Conservation (phyloP, 2,329 filamentous ascomycete species). For the Neonectria ditissima region DNA sequence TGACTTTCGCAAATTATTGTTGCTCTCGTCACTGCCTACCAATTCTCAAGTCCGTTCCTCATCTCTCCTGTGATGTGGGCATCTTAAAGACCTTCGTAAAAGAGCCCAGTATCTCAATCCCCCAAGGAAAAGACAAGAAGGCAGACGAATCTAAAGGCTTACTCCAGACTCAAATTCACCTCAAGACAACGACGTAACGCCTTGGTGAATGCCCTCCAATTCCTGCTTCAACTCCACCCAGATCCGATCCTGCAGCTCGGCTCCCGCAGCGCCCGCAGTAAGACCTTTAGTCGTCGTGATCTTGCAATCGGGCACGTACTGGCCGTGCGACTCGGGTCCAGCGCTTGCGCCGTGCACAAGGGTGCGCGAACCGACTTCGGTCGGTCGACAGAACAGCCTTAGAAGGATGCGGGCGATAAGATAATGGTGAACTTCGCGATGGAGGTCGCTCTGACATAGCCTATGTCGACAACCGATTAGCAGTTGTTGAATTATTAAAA, state of each 20-base stretch:
- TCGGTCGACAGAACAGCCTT: slow-evolving; percentile 51
- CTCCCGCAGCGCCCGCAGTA: background rate
- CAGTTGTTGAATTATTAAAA: background rate
- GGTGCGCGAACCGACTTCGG: slow-evolving; percentile 61
- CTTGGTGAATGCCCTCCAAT: slow-evolving; percentile 3
- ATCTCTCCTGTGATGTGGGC: background rate
- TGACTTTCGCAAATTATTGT: no score
- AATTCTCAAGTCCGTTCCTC: background rate
- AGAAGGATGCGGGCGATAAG: background rate
- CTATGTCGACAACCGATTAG: background rate
- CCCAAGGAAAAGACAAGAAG: background rate
- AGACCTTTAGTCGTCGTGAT: slow-evolving; percentile 8
- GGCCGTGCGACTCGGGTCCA: slow-evolving; percentile 58
- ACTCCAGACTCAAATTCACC: background rate
- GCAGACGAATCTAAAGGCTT: background rate
- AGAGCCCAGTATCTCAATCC: background rate
- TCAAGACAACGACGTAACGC: background rate
- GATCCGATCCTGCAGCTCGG: background rate
- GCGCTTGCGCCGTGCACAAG: slow-evolving; percentile 52
- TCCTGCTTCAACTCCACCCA: slow-evolving; percentile 6
- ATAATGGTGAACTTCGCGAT: background rate
- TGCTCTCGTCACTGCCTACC: no score
- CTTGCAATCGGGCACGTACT: slow-evolving; percentile 55
- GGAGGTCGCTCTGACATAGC: slow-evolving; percentile 1
- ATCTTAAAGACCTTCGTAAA: background rate